Evolutionary conservation across 2,329 filamentous ascomycete species (phyloP).

Genomic region (Aphanoascus verrucosus): DNA sequence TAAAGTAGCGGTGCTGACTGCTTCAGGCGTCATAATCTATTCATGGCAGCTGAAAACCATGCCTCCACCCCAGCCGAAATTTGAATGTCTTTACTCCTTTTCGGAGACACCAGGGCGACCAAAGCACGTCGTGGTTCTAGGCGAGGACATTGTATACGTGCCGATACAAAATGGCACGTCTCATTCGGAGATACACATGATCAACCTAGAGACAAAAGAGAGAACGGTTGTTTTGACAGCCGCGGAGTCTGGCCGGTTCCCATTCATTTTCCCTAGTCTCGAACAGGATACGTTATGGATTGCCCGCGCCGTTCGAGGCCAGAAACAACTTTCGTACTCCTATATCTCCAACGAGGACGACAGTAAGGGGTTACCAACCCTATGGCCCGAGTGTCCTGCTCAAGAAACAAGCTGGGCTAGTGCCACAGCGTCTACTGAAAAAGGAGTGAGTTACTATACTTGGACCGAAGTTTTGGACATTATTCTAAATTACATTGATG

Average conservation of each 20-base stretch:
- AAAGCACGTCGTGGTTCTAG: slow-evolving; percentile 40
- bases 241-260: slow-evolving; percentile 26
- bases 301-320: slow-evolving; percentile 22
- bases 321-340: slow-evolving; percentile 25
- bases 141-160: slow-evolving; percentile 34
- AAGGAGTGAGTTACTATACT: slow-evolving; percentile 28
- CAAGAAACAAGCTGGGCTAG: slow-evolving; percentile 32
- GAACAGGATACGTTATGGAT: slow-evolving; percentile 29
- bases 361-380: slow-evolving; percentile 12
- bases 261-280: slow-evolving; percentile 30
- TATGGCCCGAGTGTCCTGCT: slow-evolving; percentile 26
- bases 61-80: slow-evolving; percentile 28
- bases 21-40: slow-evolving; percentile 56
- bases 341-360: slow-evolving; percentile 20
- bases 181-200: slow-evolving; percentile 25
- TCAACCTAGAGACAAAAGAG: slow-evolving; percentile 26
- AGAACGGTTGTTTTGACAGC: slow-evolving; percentile 25
- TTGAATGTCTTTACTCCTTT: slow-evolving; percentile 31
- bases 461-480: not conserved
- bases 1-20: slow-evolving; percentile 62
- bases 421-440: slow-evolving; percentile 28
- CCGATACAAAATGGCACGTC: slow-evolving; percentile 29
- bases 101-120: slow-evolving; percentile 25
- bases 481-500: slow-evolving; percentile 14
- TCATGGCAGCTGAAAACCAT: slow-evolving; percentile 50